Evolutionary conservation across 1,284 basidiomycete species (phyloP).

Genomic region (Ganoderma lucidum): DNA sequence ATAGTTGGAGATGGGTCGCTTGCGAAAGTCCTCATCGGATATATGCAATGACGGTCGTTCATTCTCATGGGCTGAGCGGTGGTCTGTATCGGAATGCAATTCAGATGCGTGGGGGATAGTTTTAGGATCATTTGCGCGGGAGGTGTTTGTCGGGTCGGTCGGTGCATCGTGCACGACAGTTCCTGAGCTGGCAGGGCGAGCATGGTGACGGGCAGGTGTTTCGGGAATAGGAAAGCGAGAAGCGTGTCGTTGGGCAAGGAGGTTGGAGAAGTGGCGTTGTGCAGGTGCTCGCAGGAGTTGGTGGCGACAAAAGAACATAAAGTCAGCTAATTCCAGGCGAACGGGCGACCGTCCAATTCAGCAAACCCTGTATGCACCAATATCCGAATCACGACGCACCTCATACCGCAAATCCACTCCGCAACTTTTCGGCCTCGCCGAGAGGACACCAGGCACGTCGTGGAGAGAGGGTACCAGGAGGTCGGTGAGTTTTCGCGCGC

Average conservation of each 20-base stretch:
- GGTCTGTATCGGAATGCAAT: not conserved
- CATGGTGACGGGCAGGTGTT: slow-evolving; percentile 12
- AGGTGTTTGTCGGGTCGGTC: not conserved
- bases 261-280: slow-evolving; percentile 33
- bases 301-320: slow-evolving; percentile 47
- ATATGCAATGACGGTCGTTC: not conserved
- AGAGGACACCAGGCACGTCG: slow-evolving; percentile 8
- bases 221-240: slow-evolving; percentile 4
- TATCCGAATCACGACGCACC: slow-evolving; percentile 32
- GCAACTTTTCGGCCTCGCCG: slow-evolving; percentile 18
- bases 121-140: not conserved
- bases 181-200: slow-evolving; percentile 21
- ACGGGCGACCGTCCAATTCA: slow-evolving; percentile 10
- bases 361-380: not conserved
- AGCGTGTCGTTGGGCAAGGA: slow-evolving; percentile 24
- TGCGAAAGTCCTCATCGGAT: slow-evolving; percentile 8
- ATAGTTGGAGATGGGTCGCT: slow-evolving; percentile 8
- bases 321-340: slow-evolving; percentile 37
- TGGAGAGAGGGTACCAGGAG: not conserved
- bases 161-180: not conserved
- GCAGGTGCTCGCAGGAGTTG: slow-evolving; percentile 41
- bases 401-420: slow-evolving; percentile 38
- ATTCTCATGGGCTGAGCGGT: not conserved
- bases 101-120: not conserved
- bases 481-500: slow-evolving; percentile 17